Conservation (phyloP, 345 rosid species). For the Ailanthus altissimus region DNA sequence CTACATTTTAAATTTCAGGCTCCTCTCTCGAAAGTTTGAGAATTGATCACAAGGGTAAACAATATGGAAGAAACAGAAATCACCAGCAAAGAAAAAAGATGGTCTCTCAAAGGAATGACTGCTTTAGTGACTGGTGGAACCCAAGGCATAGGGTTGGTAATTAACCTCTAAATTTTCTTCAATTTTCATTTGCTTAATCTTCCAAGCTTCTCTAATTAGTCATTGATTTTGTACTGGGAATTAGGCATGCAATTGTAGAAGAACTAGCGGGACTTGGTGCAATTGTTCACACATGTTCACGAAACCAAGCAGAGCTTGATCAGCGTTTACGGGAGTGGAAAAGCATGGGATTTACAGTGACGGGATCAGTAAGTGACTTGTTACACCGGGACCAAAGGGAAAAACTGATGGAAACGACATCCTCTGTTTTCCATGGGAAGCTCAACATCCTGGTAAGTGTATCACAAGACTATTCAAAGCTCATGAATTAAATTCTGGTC, state of each 20-base stretch:
- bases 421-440: constrained; percentile 47
- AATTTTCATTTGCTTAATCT: no score
- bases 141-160: constrained; percentile 32
- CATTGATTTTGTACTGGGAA: no score
- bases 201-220: no score
- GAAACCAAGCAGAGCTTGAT: neutral
- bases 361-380: constrained; percentile 61
- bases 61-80: no score
- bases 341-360: constrained; percentile 46
- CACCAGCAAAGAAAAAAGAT: constrained; percentile 1
- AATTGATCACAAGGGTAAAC: no score
- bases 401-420: constrained; percentile 44
- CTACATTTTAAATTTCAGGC: no score
- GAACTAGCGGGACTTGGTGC: constrained; percentile 22
- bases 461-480: no score
- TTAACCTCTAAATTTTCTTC: neutral
- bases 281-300: constrained; percentile 14
- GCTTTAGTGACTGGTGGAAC: constrained; percentile 39
- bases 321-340: constrained; percentile 41
- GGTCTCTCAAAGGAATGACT: constrained; percentile 33
- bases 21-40: no score
- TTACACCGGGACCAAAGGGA: constrained; percentile 37
- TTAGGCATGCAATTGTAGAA: constrained; percentile 15
- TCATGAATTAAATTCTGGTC: no score
- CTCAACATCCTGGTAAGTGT: constrained; percentile 64